phyloP scores from a whole-genome alignment of 441 rosid genomes.

The Raphanus hybrid region DNA sequence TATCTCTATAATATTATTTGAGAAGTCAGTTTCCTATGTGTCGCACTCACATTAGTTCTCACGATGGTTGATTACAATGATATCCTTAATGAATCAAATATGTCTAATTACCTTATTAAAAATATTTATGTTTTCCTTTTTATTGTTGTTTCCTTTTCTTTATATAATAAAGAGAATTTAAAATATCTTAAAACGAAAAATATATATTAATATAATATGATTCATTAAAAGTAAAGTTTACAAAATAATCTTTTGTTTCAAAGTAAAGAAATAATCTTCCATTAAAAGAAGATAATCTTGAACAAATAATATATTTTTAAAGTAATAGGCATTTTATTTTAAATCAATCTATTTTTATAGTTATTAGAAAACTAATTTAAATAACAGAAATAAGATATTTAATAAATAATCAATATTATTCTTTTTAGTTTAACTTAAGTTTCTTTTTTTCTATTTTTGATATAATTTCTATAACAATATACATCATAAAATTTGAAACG shows the following conservation, averaged over 20 bases:
- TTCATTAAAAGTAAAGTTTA: not conserved
- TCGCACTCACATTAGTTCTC: not conserved
- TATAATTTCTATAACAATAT: too few species aligned
- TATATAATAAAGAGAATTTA: too few species aligned
- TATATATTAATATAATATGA: too few species aligned
- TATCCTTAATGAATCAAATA: not conserved
- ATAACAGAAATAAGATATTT: too few species aligned
- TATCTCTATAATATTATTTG: too few species aligned
- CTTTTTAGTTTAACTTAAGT: not conserved
- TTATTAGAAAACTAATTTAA: too few species aligned
- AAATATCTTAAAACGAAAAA: not conserved
- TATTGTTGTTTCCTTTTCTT: not conserved
- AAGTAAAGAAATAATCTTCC: not conserved
- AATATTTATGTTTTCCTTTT: too few species aligned
- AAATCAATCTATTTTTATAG: not conserved
- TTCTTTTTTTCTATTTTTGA: not conserved
- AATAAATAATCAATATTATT: not conserved
- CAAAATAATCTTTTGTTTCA: not conserved
- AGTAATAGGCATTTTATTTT: not conserved
- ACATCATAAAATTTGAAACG: too few species aligned
- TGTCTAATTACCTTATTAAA: too few species aligned
- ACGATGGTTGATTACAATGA: not conserved
- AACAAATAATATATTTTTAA: too few species aligned
- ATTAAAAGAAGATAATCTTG: not conserved
- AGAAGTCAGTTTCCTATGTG: too few species aligned